phyloP scores from a whole-genome alignment of 768 basidiomycete genomes.

The Trametopsis cervina region DNA sequence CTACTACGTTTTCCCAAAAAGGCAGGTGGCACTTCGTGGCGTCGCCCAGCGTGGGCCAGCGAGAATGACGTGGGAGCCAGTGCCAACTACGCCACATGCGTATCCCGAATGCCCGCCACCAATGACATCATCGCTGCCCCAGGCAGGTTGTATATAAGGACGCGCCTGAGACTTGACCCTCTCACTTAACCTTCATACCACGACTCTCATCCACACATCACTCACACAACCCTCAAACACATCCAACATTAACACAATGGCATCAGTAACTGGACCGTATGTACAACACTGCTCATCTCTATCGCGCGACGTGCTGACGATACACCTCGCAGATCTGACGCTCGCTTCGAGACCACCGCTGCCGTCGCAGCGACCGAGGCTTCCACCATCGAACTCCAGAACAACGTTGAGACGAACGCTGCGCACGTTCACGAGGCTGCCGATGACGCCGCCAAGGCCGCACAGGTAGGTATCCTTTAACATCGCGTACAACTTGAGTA shows the following conservation, averaged over 20 bases:
- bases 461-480: slow-evolving; percentile 34
- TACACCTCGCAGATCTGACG: slow-evolving; percentile 11
- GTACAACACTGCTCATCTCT: slow-evolving; percentile 1
- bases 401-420: slow-evolving; percentile 42
- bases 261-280: slow-evolving; percentile 8
- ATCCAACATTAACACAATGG: slow-evolving; percentile 6
- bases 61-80: slow-evolving; percentile 4
- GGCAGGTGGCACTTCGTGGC: slow-evolving; percentile 1
- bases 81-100: background rate
- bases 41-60: background rate
- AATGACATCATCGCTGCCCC: slow-evolving; percentile 7
- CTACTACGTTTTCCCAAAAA: slow-evolving; percentile 1
- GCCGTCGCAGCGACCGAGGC: slow-evolving; percentile 45
- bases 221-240: background rate
- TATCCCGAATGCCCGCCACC: background rate
- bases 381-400: slow-evolving; percentile 32
- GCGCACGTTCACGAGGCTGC: slow-evolving; percentile 39
- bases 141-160: slow-evolving; percentile 5
- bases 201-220: slow-evolving; percentile 1
- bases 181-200: slow-evolving; percentile 2
- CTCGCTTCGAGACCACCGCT: slow-evolving; percentile 46
- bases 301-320: background rate
- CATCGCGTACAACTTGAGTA: too few species aligned
- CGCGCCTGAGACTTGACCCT: background rate
- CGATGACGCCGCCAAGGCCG: slow-evolving; percentile 42